Evolutionary conservation across 2,329 filamentous ascomycete species (phyloP).

Genomic region (Aspergillus pseudotamarii): DNA sequence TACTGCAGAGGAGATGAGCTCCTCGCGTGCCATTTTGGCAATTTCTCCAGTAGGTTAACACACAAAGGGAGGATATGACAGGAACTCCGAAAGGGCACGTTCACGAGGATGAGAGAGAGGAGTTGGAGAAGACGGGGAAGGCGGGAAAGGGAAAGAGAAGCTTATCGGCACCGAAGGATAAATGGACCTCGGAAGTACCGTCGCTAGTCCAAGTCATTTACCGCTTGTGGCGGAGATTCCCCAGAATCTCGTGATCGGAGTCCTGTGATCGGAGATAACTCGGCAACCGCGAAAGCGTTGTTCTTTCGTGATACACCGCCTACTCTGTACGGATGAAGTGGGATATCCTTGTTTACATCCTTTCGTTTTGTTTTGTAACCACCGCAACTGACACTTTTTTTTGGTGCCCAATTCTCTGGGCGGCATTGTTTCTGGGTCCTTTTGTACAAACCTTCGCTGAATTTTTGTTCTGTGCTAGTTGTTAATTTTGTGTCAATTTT

Average conservation of each 20-base stretch:
- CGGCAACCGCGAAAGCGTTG: conserved; percentile 21
- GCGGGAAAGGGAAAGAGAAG: conserved; percentile 11
- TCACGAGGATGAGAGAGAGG: conserved; percentile 19
- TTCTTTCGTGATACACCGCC: conserved; percentile 31
- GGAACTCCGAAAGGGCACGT: conserved; percentile 12
- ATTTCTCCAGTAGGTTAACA: conserved; percentile 11
- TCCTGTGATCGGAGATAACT: background rate
- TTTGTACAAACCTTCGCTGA: background rate
- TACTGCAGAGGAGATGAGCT: conserved; percentile 82
- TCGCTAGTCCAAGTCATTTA: conserved; percentile 12
- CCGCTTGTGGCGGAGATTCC: conserved; percentile 29
- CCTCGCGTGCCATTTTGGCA: conserved; percentile 85
- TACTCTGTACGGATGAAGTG: conserved; percentile 25
- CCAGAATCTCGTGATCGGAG: conserved; percentile 35
- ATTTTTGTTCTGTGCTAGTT: background rate
- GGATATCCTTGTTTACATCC: conserved; percentile 44
- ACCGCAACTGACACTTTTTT: background rate
- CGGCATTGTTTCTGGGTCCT: background rate
- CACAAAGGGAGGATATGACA: conserved; percentile 7
- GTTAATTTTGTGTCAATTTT: background rate
- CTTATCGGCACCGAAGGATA: conserved; percentile 29
- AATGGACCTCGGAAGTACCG: conserved; percentile 42
- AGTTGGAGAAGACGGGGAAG: conserved; percentile 14
- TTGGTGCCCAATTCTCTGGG: background rate
- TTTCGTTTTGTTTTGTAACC: conserved; percentile 11